phyloP scores from a whole-genome alignment of 1,284 basidiomycete species.

The Pseudozyma tsukubaensis region DNA sequence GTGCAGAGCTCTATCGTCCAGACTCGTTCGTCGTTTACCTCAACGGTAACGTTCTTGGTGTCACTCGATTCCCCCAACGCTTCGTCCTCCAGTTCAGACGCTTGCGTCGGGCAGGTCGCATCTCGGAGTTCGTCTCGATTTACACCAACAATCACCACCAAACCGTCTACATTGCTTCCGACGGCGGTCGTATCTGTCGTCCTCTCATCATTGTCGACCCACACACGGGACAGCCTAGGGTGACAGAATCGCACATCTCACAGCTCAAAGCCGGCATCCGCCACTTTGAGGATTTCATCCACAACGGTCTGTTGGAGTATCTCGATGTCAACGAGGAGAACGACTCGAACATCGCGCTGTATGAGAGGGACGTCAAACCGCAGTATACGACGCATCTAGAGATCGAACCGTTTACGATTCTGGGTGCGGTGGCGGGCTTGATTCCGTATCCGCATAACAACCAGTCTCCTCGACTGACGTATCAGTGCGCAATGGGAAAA shows the following conservation, averaged over 20 bases:
- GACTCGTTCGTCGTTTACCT: conserved; percentile 95
- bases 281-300: conserved; percentile 94
- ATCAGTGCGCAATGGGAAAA: conserved; percentile 99
- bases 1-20: conserved; percentile 91
- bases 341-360: conserved; percentile 94
- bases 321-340: conserved; percentile 99
- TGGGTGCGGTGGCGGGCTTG: conserved; percentile 96
- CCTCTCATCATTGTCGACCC: conserved; percentile 95
- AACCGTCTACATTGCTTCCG: conserved; percentile 94
- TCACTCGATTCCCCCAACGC: conserved; percentile 85
- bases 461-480: conserved; percentile 98
- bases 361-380: conserved; percentile 86
- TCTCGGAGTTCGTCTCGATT: conserved; percentile 96
- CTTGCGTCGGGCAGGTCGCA: conserved; percentile 86
- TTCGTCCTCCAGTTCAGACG: conserved; percentile 93
- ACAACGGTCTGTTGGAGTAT: conserved; percentile 96
- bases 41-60: conserved; percentile 94
- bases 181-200: conserved; percentile 97
- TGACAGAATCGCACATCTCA: conserved; percentile 83
- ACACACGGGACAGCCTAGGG: conserved; percentile 77
- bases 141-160: conserved; percentile 97
- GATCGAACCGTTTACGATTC: conserved; percentile 97
- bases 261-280: conserved; percentile 82
- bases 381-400: conserved; percentile 90
- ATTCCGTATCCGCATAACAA: conserved; percentile 99